A percentile compares a stretch with the other conserved stretches of the same genome.
Evolutionary conservation across 768 basidiomycete species (phyloP).

Genomic region (Naganishia kalamii): DNA sequence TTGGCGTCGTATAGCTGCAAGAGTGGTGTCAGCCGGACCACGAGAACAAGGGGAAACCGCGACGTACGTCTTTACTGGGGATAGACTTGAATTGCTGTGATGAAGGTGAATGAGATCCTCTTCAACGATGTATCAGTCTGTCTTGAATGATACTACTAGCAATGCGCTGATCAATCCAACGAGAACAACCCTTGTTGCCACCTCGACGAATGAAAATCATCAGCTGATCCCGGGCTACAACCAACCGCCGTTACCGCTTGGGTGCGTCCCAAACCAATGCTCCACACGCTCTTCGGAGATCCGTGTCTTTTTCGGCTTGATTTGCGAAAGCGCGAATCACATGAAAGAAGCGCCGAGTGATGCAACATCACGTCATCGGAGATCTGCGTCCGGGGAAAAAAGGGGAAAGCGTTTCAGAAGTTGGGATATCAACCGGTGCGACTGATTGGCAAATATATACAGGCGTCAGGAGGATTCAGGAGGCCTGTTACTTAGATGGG

Average conservation of each 20-base stretch:
- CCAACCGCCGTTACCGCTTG: background rate
- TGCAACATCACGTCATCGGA: background rate
- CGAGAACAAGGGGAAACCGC: background rate
- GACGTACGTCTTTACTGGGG: background rate
- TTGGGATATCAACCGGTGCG: background rate
- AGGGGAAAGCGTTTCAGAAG: background rate
- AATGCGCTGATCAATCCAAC: background rate
- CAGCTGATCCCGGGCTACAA: background rate
- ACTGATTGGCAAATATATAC: background rate
- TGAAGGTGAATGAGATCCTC: background rate
- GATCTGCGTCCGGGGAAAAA: background rate
- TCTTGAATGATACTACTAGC: background rate
- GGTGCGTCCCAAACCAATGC: background rate
- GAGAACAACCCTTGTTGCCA: background rate
- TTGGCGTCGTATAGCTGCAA: background rate
- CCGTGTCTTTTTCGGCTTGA: background rate
- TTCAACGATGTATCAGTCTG: background rate
- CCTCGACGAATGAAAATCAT: background rate
- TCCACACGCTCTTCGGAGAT: background rate
- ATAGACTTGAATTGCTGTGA: background rate
- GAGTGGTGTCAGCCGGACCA: background rate
- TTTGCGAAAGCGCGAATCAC: background rate
- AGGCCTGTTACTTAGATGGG: too few species aligned
- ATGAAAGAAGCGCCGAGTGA: background rate
- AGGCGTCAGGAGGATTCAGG: too few species aligned